Conservation (phyloP, 1,284 basidiomycete species). For the Clitocybe nebularis region DNA sequence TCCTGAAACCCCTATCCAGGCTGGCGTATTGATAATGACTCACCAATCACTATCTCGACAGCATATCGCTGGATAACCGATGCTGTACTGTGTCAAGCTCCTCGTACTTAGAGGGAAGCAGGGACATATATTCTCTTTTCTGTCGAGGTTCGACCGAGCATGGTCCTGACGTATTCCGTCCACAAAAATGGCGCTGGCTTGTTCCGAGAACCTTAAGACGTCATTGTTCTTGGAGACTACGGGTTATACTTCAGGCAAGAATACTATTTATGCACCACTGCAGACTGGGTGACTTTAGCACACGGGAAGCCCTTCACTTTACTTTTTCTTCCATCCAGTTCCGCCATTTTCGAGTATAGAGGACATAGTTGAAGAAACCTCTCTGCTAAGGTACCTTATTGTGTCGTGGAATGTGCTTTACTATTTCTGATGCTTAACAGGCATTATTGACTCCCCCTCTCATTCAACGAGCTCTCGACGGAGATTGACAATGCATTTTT, state of each 20-base stretch:
- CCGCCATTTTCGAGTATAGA: slow-evolving; percentile 8
- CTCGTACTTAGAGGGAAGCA: slow-evolving; percentile 10
- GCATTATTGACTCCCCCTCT: slow-evolving; percentile 9
- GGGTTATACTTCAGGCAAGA: slow-evolving; percentile 6
- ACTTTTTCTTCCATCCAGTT: slow-evolving; percentile 9
- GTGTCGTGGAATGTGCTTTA: slow-evolving; percentile 5
- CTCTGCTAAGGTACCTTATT: slow-evolving; percentile 9
- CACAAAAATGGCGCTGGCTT: slow-evolving; percentile 12
- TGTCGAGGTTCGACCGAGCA: slow-evolving; percentile 11
- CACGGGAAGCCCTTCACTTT: slow-evolving; percentile 7
- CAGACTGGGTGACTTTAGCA: slow-evolving; percentile 6
- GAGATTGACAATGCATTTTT: slow-evolving; percentile 12
- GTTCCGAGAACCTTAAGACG: slow-evolving; percentile 12
- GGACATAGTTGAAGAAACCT: slow-evolving; percentile 7
- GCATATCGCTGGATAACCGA: slow-evolving; percentile 12
- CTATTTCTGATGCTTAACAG: slow-evolving; percentile 9
- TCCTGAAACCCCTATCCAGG: slow-evolving; percentile 9
- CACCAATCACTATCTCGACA: slow-evolving; percentile 11
- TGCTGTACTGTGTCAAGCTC: slow-evolving; percentile 8
- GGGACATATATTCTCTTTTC: slow-evolving; percentile 8
- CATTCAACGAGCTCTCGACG: slow-evolving; percentile 14
- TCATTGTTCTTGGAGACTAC: slow-evolving; percentile 14
- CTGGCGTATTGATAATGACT: slow-evolving; percentile 12
- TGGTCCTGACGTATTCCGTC: slow-evolving; percentile 9
- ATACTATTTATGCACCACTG: slow-evolving; percentile 5